Conservation (phyloP, 768 basidiomycete genomes). For the Fomitopsis pulvina region DNA sequence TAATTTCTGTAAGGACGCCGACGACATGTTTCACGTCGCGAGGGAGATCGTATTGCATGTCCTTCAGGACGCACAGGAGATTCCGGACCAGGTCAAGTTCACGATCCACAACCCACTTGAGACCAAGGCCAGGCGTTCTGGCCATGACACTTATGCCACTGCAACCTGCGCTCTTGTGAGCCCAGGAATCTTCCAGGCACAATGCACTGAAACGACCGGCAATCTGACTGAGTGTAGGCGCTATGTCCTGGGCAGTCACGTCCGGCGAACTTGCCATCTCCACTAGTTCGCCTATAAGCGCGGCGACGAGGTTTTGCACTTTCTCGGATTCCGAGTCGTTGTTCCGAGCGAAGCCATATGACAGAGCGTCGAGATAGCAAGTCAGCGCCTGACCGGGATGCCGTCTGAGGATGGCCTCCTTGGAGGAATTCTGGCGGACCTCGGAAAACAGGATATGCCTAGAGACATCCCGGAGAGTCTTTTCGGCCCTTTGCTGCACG, state of each 20-base stretch:
- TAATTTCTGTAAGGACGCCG: conserved; percentile 63
- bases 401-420: conserved; percentile 45
- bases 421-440: conserved; percentile 50
- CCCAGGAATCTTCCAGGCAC: conserved; percentile 90
- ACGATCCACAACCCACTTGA: conserved; percentile 77
- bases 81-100: conserved; percentile 89
- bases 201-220: conserved; percentile 77
- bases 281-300: conserved; percentile 64
- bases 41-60: conserved; percentile 87
- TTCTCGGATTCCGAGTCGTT: conserved; percentile 51
- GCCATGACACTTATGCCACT: conserved; percentile 79
- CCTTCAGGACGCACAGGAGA: conserved; percentile 87
- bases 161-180: conserved; percentile 84
- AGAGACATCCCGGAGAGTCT: conserved; percentile 64
- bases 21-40: conserved; percentile 73
- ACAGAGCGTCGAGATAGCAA: conserved; percentile 76
- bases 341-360: conserved; percentile 67
- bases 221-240: conserved; percentile 72
- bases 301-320: conserved; percentile 52
- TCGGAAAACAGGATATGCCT: conserved; percentile 71
- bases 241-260: conserved; percentile 47
- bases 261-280: conserved; percentile 41
- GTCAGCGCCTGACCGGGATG: conserved; percentile 53
- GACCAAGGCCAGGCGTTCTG: conserved; percentile 59
- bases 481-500: conserved; percentile 59